Percentiles rank a stretch among this genome's conserved stretches.
Evolutionary conservation across 495 filamentous ascomycete genomes (phyloP).

Genomic region (Acidiella bohemica): DNA sequence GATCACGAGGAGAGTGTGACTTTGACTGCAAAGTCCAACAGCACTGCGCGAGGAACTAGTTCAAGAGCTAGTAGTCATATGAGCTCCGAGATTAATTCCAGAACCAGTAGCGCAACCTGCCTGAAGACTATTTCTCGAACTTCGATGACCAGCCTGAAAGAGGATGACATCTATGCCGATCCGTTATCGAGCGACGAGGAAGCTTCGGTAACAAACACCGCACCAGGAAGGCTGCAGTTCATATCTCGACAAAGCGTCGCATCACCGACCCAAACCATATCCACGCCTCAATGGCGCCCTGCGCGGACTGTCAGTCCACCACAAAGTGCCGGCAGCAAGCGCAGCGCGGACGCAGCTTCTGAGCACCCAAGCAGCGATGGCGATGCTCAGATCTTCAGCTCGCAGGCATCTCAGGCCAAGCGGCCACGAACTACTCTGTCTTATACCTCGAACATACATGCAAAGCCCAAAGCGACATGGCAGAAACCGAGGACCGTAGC

Average conservation of each 20-base stretch:
- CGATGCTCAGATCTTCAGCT: slow-evolving; percentile 5
- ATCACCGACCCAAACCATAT: no score
- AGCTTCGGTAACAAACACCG: neutral
- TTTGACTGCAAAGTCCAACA: no score
- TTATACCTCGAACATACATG: neutral
- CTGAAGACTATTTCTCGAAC: no score
- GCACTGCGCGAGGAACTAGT: no score
- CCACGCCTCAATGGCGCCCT: no score
- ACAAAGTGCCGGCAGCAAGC: slow-evolving; percentile 2
- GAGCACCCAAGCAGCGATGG: slow-evolving; percentile 8
- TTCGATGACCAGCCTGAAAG: no score
- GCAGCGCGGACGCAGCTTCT: neutral
- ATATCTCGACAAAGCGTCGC: no score
- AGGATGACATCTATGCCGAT: slow-evolving; percentile 7
- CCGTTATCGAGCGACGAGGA: slow-evolving; percentile 14
- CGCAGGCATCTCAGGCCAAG: slow-evolving; percentile 4
- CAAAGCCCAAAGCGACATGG: no score
- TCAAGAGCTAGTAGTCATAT: no score
- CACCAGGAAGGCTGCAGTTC: no score
- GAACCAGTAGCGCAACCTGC: no score
- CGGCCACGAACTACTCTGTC: neutral
- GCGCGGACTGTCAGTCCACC: neutral
- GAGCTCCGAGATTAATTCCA: no score
- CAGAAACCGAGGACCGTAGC: neutral
- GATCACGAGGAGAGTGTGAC: slow-evolving; percentile 10